These are phyloP conservation scores for Andrographis paniculata DNA, from an alignment of 305 asterid genomes.

Conservation along the genomic window DNA sequence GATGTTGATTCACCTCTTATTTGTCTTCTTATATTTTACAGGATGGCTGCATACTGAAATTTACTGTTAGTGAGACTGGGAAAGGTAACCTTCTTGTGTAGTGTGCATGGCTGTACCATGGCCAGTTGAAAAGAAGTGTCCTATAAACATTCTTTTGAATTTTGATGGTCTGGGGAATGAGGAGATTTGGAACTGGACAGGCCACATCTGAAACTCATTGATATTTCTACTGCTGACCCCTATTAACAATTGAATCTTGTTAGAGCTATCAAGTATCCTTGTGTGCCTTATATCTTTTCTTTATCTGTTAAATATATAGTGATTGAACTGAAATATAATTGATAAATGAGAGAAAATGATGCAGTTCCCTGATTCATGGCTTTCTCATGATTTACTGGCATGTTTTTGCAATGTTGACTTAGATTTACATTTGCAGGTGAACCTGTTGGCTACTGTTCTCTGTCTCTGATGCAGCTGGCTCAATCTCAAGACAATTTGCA, in stretches of 20 bases:
- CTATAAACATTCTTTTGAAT: no score
- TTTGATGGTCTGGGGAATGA: no score
- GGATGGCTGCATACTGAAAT: constrained; percentile 67
- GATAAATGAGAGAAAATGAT: no score
- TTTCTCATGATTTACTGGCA: constrained; percentile 5
- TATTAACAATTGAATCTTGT: no score
- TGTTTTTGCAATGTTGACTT: constrained; percentile 17
- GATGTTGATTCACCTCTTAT: constrained; percentile 2
- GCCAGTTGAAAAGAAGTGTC: no score
- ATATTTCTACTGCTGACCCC: constrained; percentile 3
- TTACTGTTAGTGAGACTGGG: constrained; percentile 60
- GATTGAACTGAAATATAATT: no score
- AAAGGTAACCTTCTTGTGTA: constrained; percentile 39
- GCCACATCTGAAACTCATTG: not conserved
- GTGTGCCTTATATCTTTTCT: no score
- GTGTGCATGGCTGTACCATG: no score
- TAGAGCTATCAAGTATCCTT: no score
- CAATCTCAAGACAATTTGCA: constrained; percentile 29
- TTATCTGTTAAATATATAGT: no score
- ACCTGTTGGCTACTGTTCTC: constrained; percentile 54
- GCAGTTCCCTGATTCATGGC: not conserved
- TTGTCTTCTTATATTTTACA: constrained; percentile 26
- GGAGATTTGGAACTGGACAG: no score
- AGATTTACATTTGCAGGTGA: constrained; percentile 46
- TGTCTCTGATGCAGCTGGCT: constrained; percentile 49